Percentiles rank a stretch among this genome's conserved stretches.
These are phyloP conservation scores for Gracilariopsis chorda DNA, from an alignment of 23 red algal genomes.

Conservation along the genomic window DNA sequence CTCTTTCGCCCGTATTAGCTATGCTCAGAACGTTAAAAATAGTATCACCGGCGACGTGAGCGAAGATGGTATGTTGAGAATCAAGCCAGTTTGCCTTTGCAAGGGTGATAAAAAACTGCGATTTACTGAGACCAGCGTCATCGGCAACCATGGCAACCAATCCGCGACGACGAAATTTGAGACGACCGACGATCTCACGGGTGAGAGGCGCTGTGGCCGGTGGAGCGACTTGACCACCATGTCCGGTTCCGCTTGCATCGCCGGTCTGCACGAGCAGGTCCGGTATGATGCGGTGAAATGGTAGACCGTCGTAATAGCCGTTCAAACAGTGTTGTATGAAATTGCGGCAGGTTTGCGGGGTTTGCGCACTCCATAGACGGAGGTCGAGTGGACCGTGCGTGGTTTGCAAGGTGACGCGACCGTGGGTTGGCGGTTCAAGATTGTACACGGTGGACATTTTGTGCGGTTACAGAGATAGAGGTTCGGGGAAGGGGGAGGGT, in stretches of 20 bases:
- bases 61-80: conserved; percentile 78
- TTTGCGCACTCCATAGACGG: conserved; percentile 18
- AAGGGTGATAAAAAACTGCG: conserved; percentile 86
- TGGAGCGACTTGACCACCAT: conserved; percentile 1
- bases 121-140: conserved; percentile 11
- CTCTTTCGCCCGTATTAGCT: conserved; percentile 28
- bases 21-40: conserved; percentile 42
- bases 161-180: conserved; percentile 52
- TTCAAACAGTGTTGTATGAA: conserved; percentile 42
- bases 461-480: neutral
- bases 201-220: neutral
- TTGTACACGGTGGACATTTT: conserved; percentile 43
- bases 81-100: conserved; percentile 71
- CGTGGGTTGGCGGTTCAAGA: conserved; percentile 51
- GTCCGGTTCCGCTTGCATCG: conserved; percentile 18
- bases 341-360: conserved; percentile 13
- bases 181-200: conserved; percentile 19
- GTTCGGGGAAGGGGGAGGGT: conserved; percentile 30
- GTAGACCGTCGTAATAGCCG: conserved; percentile 30
- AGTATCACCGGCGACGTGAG: conserved; percentile 54
- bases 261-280: conserved; percentile 57
- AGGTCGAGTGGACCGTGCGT: conserved; percentile 53
- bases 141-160: conserved; percentile 53
- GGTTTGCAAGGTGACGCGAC: conserved; percentile 33
- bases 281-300: conserved; percentile 58